A percentile compares a stretch with the other conserved stretches of the same genome.
Evolutionary conservation across 345 rosid species (phyloP).

Genomic region (Lumnitzera littorea): DNA sequence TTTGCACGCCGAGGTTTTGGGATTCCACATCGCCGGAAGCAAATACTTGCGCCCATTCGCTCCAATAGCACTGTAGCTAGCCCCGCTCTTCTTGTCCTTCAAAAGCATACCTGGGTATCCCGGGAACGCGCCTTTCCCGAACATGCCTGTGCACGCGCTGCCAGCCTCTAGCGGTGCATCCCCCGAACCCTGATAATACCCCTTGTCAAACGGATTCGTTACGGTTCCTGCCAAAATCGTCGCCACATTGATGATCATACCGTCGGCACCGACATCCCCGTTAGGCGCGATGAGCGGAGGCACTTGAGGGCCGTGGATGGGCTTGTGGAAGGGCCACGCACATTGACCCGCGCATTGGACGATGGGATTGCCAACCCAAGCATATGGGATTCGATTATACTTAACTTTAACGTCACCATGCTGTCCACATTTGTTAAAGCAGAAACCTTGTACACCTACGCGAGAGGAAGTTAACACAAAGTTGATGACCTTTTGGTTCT

Average conservation of each 20-base stretch:
- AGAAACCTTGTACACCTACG: slow-evolving; percentile 64
- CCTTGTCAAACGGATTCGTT: slow-evolving; percentile 69
- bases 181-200: slow-evolving; percentile 63
- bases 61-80: slow-evolving; percentile 61
- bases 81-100: slow-evolving; percentile 51
- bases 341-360: slow-evolving; percentile 74
- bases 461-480: slow-evolving; percentile 63
- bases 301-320: slow-evolving; percentile 69
- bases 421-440: slow-evolving; percentile 67
- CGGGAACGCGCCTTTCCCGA: slow-evolving; percentile 74
- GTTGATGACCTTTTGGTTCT: slow-evolving; percentile 23
- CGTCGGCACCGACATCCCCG: slow-evolving; percentile 84
- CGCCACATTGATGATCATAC: slow-evolving; percentile 67
- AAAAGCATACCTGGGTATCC: slow-evolving; percentile 60
- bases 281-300: slow-evolving; percentile 68
- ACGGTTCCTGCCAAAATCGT: slow-evolving; percentile 73
- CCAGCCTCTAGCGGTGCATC: slow-evolving; percentile 74
- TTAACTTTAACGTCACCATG: slow-evolving; percentile 33
- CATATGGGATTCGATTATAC: slow-evolving; percentile 12
- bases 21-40: slow-evolving; percentile 96
- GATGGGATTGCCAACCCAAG: slow-evolving; percentile 80
- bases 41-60: slow-evolving; percentile 52
- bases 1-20: slow-evolving; percentile 52
- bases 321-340: slow-evolving; percentile 91
- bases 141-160: slow-evolving; percentile 68